A percentile compares a stretch with the other conserved stretches of the same genome.
Conservation (phyloP, 495 filamentous ascomycete genomes). For the Penicillium nucicola region DNA sequence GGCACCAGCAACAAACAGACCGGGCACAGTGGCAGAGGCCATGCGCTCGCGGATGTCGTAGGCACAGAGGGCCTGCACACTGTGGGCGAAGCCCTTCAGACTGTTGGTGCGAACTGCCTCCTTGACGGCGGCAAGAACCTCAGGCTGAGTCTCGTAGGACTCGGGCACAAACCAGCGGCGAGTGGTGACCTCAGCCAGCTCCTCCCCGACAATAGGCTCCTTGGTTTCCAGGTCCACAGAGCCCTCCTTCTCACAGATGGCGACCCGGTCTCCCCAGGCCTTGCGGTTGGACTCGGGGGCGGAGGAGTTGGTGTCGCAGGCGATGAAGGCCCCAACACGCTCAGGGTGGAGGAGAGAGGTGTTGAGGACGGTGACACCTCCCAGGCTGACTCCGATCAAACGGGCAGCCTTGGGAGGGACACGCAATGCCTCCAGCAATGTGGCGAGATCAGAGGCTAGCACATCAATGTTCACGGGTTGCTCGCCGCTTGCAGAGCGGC, state of each 20-base stretch:
- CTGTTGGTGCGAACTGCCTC: constrained; percentile 61
- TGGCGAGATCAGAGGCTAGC: constrained; percentile 61
- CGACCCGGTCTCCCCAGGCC: constrained; percentile 75
- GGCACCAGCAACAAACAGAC: constrained; percentile 65
- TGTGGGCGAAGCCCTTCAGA: constrained; percentile 65
- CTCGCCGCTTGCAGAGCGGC: constrained; percentile 39
- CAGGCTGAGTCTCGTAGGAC: constrained; percentile 54
- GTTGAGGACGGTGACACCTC: constrained; percentile 71
- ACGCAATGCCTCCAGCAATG: constrained; percentile 55
- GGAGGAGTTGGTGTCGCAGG: constrained; percentile 74
- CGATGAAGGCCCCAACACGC: constrained; percentile 57
- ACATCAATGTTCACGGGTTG: constrained; percentile 58
- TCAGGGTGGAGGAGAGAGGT: constrained; percentile 63
- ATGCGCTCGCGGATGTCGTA: constrained; percentile 70
- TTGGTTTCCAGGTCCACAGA: constrained; percentile 39
- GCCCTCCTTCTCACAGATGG: constrained; percentile 58
- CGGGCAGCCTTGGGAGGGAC: constrained; percentile 54
- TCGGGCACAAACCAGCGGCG: constrained; percentile 69
- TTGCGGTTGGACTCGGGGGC: constrained; percentile 65
- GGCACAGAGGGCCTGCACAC: constrained; percentile 69
- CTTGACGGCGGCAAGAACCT: constrained; percentile 49
- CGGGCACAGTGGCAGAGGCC: constrained; percentile 54
- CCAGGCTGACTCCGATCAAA: constrained; percentile 72
- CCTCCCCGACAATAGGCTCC: constrained; percentile 51
- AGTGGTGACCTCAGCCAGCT: constrained; percentile 65